Evolutionary conservation across 352 stramenopile species (phyloP), one percentile per base, ranked within the genome.

Genomic region (Globisporangium acanthophoron): DNA sequence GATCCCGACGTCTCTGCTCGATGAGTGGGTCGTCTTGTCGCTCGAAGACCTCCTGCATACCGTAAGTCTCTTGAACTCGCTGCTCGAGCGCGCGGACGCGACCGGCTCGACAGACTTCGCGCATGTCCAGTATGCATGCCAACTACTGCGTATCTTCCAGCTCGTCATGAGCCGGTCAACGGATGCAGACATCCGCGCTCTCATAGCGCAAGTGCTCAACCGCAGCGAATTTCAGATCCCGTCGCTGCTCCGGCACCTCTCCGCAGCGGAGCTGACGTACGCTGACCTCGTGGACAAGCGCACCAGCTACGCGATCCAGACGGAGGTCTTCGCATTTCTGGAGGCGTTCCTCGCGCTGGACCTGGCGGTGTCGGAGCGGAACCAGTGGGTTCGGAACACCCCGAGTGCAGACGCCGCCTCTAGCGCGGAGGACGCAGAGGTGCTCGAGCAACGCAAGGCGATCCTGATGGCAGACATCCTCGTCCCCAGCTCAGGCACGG

Each of bases 371-470:
- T 61, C 74, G 3, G 27, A 62, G 1, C 54, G 50, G 52, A 68
- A 49, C 29, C 41, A 59, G 2, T 73, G 61, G 69, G 33, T 29
- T 15, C 37, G 52, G 13, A 37, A 24, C 13, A 46, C n/a, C 12
- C 31, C 50, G 15, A 55, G 43, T 3, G 24, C 15, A 16, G 39
- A 6, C 11, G 54, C 21, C 15, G n/a, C 39, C 12, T 27, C 24
- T 2, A 54, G 61, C 40, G 41, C 65, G 31, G 66, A 79, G 39
- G 78, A 88, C 46, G 54, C 66, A 20, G 76, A 84, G 37, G 57
- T 66, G 5, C 69, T 83, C n/a, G 76, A 87, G 52, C 76, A 88
- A 48, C 63, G 78, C 3, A 85, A 83, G 64, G 75, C 69, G 47
- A 69, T 80, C 46, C 62, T 88, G 18, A 66, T 88, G 20, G 73